Conservation (phyloP, 2,329 filamentous ascomycete genomes). For the Amylocarpus encephaloides region DNA sequence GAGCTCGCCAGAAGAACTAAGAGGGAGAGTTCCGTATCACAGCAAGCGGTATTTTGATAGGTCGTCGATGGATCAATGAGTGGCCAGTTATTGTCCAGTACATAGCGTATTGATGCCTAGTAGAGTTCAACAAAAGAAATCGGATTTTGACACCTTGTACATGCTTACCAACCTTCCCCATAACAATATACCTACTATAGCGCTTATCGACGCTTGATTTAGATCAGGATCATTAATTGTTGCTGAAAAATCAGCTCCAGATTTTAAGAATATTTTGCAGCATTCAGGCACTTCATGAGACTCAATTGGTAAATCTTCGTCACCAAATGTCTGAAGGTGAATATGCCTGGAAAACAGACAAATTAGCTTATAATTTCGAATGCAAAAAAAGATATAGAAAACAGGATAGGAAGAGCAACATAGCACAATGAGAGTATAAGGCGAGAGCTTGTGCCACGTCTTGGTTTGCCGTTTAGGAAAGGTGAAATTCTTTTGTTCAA, state of each 20-base stretch:
- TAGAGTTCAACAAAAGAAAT: neutral
- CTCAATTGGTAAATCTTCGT: too few relatives aligned
- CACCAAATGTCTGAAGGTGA: neutral
- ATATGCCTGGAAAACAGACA: too few relatives aligned
- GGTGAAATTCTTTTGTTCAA: too few relatives aligned
- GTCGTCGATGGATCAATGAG: conserved; percentile 2
- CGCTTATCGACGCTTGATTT: too few relatives aligned
- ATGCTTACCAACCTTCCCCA: neutral
- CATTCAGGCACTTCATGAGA: conserved; percentile 1
- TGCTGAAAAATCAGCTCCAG: conserved; percentile 12
- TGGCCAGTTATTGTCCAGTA: conserved; percentile 13
- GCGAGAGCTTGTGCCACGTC: too few relatives aligned
- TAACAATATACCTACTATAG: conserved; percentile 6
- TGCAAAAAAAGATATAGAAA: too few relatives aligned
- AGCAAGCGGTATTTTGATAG: neutral
- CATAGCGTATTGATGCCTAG: conserved; percentile 7
- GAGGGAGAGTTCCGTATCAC: neutral
- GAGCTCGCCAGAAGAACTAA: conserved; percentile 4
- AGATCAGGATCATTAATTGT: neutral
- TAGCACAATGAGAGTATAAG: too few relatives aligned
- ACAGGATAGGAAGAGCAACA: too few relatives aligned
- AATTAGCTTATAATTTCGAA: too few relatives aligned
- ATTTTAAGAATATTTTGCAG: conserved; percentile 8
- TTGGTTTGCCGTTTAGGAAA: too few relatives aligned
- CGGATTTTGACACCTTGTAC: too few relatives aligned